Percentiles rank a stretch among this genome's conserved stretches.
These are phyloP conservation scores for Podosphaera aphanis DNA, from an alignment of 2,329 filamentous ascomycete species.

Conservation along the genomic window DNA sequence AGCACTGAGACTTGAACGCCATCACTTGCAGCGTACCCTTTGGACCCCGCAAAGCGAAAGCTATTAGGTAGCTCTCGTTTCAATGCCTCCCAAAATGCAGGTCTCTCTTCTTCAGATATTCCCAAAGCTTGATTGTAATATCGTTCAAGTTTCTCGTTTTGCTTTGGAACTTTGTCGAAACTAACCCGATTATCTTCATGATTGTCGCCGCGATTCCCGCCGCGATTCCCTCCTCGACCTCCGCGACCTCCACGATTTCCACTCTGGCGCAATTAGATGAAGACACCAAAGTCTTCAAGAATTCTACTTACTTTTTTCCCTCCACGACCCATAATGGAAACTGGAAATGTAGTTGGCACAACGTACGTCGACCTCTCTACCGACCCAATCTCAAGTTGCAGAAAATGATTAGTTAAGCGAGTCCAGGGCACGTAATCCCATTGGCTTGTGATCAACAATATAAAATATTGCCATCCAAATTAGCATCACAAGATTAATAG, in stretches of 20 bases:
- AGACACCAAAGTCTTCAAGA: not conserved
- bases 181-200: constrained; percentile 21
- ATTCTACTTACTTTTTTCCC: constrained; percentile 11
- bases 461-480: too few relatives aligned
- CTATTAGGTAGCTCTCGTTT: constrained; percentile 80
- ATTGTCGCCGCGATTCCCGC: constrained; percentile 9
- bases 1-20: not conserved
- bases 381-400: too few relatives aligned
- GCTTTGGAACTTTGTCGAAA: constrained; percentile 39
- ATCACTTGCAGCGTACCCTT: constrained; percentile 34
- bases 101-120: constrained; percentile 53
- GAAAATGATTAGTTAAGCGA: too few relatives aligned
- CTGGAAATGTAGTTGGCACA: too few relatives aligned
- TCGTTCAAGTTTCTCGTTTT: constrained; percentile 63
- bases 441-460: too few relatives aligned
- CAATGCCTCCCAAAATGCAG: constrained; percentile 65
- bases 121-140: constrained; percentile 67
- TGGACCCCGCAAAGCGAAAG: constrained; percentile 90
- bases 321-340: constrained; percentile 16
- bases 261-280: constrained; percentile 4
- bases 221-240: too few relatives aligned
- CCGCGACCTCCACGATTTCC: constrained; percentile 7
- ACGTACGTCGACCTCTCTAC: too few relatives aligned
- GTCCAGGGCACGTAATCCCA: too few relatives aligned
- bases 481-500: too few relatives aligned